Percentiles rank a stretch among this genome's conserved stretches.
phyloP scores from a whole-genome alignment of 441 rosid genomes.

The Aleurites moluccanus region DNA sequence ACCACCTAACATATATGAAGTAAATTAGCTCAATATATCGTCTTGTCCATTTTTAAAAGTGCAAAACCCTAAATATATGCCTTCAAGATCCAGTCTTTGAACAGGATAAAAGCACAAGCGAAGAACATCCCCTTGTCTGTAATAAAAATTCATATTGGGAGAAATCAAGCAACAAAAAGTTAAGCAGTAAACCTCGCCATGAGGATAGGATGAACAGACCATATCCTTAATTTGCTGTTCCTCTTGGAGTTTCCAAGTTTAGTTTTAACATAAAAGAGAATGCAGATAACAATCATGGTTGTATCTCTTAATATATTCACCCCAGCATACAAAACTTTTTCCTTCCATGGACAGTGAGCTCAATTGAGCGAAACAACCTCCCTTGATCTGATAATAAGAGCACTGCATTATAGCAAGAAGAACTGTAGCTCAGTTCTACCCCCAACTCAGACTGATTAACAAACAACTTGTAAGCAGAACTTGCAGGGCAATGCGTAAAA shows the following conservation, averaged over 20 bases:
- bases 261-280: constrained; percentile 4
- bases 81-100: background rate
- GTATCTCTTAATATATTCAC: background rate
- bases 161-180: background rate
- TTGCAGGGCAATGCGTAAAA: no score
- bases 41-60: background rate
- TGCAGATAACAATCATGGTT: background rate
- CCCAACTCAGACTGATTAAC: constrained; percentile 3
- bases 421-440: constrained; percentile 1
- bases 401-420: constrained; percentile 6
- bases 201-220: constrained; percentile 2
- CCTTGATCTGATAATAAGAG: background rate
- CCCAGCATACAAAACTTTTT: background rate
- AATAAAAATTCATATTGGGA: background rate
- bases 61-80: background rate
- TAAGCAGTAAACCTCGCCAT: constrained; percentile 5
- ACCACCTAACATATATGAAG: background rate
- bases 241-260: background rate
- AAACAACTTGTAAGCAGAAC: background rate
- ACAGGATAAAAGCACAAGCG: background rate
- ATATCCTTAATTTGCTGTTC: background rate
- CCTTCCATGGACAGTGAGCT: background rate
- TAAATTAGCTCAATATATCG: background rate
- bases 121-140: background rate
- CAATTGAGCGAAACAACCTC: background rate